Conservation (phyloP, 2,329 filamentous ascomycete genomes). For the Fusarium globosum region DNA sequence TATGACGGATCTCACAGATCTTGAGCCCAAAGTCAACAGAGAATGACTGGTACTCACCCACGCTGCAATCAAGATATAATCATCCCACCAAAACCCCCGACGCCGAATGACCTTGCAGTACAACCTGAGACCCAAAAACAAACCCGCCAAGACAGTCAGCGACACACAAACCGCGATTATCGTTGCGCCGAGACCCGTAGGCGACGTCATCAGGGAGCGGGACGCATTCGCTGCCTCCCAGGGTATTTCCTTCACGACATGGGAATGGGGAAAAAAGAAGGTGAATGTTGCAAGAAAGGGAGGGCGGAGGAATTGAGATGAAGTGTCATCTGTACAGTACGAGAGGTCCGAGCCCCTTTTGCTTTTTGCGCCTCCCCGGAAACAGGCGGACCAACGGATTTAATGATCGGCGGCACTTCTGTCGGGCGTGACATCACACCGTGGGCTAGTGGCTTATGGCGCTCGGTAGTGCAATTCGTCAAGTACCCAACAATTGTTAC, state of each 20-base stretch:
- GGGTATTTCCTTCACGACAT: background rate
- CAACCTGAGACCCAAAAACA: background rate
- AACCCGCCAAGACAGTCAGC: background rate
- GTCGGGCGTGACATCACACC: background rate
- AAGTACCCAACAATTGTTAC: background rate
- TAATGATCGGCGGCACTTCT: background rate
- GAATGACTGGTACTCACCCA: background rate
- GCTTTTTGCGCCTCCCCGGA: background rate
- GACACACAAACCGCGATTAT: background rate
- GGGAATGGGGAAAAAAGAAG: background rate
- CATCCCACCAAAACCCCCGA: constrained; percentile 6
- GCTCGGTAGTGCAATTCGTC: background rate
- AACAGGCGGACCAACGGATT: background rate
- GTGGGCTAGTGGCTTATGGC: background rate
- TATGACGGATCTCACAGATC: fast-evolving
- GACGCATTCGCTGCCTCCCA: background rate
- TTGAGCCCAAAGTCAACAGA: background rate
- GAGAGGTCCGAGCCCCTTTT: background rate
- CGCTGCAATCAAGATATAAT: background rate
- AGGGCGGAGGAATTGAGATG: background rate
- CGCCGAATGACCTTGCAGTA: background rate
- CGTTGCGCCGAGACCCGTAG: background rate
- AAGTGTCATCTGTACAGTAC: background rate
- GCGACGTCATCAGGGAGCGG: background rate
- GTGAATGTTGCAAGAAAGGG: background rate